A percentile compares a stretch with the other conserved stretches of the same genome.
Conservation (phyloP, 305 asterid genomes). For the Fraxinus floribunda region DNA sequence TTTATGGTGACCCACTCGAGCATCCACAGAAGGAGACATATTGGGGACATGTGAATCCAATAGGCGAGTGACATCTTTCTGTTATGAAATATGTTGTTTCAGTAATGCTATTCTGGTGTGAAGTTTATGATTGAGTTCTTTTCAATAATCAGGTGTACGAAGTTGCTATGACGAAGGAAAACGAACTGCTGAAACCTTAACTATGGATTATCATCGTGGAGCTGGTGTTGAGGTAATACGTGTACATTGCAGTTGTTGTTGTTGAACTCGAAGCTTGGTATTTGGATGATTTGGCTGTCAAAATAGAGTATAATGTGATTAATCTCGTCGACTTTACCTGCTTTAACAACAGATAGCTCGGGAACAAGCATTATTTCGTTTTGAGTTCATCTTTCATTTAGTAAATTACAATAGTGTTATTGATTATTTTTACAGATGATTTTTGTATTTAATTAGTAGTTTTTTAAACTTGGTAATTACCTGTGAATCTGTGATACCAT, state of each 20-base stretch:
- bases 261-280: not conserved
- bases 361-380: not conserved
- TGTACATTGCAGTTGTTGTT: not conserved
- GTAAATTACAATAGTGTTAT: not conserved
- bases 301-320: not conserved
- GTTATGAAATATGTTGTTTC: constrained; percentile 2
- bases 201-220: constrained; percentile 94
- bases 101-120: constrained; percentile 8
- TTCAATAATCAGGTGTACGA: constrained; percentile 57
- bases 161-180: constrained; percentile 98
- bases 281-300: constrained; percentile 1
- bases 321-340: not conserved
- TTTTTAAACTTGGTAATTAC: not conserved
- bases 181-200: constrained; percentile 81
- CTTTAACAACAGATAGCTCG: not conserved
- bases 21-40: constrained; percentile 92
- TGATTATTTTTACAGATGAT: not conserved
- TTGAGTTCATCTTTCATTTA: not conserved
- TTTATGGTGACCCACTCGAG: constrained; percentile 96
- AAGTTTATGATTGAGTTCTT: constrained; percentile 21
- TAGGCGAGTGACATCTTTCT: constrained; percentile 42
- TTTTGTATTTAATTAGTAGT: not conserved
- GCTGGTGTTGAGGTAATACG: constrained; percentile 74
- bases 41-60: constrained; percentile 94
- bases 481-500: not conserved